Conservation (phyloP, 495 filamentous ascomycete genomes). For the Xylaria grammica region DNA sequence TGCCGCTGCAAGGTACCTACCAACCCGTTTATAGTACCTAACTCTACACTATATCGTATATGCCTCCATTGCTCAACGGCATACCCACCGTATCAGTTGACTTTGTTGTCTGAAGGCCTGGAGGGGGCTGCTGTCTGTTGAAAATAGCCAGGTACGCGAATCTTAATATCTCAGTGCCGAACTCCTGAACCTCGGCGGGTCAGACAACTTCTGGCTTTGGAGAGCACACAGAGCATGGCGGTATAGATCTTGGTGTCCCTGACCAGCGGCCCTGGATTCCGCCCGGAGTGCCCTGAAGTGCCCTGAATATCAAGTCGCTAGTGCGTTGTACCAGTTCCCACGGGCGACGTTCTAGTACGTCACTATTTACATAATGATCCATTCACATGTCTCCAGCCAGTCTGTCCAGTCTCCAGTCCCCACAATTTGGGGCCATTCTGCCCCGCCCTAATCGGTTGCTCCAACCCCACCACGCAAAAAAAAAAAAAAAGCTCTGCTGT, state of each 20-base stretch:
- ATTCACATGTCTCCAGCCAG: slow-evolving; percentile 14
- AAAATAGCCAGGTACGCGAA: not conserved
- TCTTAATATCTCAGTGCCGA: not conserved
- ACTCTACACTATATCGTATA: too few species aligned
- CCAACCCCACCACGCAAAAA: slow-evolving; percentile 14
- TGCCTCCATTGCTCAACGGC: too few species aligned
- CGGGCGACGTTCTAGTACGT: slow-evolving; percentile 12
- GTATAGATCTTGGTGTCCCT: slow-evolving; percentile 6
- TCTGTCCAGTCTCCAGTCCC: too few species aligned
- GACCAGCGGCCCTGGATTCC: too few species aligned
- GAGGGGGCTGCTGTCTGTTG: not conserved
- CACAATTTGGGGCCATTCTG: not conserved
- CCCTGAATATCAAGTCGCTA: slow-evolving; percentile 13
- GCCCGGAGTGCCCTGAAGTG: too few species aligned
- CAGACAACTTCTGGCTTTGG: not conserved
- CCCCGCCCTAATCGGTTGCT: slow-evolving; percentile 8
- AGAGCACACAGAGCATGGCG: not conserved
- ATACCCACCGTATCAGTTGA: not conserved
- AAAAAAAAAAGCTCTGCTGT: not conserved
- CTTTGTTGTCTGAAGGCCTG: too few species aligned
- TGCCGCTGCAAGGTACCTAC: too few species aligned
- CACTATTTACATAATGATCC: slow-evolving; percentile 6
- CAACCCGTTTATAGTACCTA: too few species aligned
- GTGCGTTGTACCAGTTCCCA: slow-evolving; percentile 3
- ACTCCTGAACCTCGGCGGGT: not conserved